Conservation (phyloP, 257 asterid genomes). For the Euphrasia confusa region DNA sequence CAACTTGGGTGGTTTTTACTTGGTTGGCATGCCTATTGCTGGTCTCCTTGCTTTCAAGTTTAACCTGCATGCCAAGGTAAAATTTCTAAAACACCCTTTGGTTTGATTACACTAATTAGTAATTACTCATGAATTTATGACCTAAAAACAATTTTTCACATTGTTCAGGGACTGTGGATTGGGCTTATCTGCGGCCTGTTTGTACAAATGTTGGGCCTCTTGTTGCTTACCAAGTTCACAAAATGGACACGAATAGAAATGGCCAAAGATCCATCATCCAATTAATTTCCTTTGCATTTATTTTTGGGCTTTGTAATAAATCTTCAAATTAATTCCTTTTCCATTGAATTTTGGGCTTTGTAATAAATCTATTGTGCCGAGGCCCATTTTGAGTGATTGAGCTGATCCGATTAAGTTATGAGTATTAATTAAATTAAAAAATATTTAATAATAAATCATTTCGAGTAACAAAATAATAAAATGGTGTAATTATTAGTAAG, state of each 20-base stretch:
- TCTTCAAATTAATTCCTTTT: not conserved
- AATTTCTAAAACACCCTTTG: not conserved
- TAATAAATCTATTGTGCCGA: no score
- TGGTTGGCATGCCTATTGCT: constrained; percentile 63
- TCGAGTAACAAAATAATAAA: no score
- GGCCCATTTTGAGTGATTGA: no score
- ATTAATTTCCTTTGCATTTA: not conserved
- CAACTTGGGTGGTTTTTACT: constrained; percentile 55
- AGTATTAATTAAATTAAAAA: no score
- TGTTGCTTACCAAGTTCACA: constrained; percentile 43
- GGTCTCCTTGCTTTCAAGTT: constrained; percentile 51
- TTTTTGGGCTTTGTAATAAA: not conserved
- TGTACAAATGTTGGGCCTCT: constrained; percentile 46
- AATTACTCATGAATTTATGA: not conserved
- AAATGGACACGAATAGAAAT: constrained; percentile 51
- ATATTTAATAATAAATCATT: no score
- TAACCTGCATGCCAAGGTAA: constrained; percentile 53
- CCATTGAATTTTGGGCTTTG: not conserved
- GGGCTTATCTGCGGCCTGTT: constrained; percentile 64
- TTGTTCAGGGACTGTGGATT: constrained; percentile 63
- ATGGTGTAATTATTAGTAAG: no score
- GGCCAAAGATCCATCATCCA: constrained; percentile 7
- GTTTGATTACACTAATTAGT: not conserved
- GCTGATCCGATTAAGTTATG: no score
- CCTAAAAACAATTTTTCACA: not conserved